phyloP scores from a whole-genome alignment of 2,329 filamentous ascomycete species.

The Lachnellula subtilissima region DNA sequence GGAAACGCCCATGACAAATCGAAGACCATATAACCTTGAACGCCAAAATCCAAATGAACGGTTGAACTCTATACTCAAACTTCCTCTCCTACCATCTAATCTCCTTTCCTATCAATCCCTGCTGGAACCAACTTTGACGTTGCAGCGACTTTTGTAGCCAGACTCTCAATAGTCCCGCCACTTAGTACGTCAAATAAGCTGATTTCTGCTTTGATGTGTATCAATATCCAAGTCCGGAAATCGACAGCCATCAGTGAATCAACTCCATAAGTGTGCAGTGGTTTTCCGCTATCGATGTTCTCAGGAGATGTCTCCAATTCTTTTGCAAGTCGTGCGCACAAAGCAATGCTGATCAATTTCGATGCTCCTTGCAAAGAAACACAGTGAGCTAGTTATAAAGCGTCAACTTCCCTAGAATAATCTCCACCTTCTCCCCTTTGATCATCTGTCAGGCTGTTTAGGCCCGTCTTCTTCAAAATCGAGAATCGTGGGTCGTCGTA shows the following conservation, averaged over 20 bases:
- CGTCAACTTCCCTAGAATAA: background rate
- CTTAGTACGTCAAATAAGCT: background rate
- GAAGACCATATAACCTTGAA: too few species aligned
- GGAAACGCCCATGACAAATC: too few species aligned
- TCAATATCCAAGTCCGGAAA: slow-evolving; percentile 35
- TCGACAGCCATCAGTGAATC: slow-evolving; percentile 4
- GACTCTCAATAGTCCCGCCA: background rate
- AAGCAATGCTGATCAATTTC: background rate
- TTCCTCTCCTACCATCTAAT: too few species aligned
- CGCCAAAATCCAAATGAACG: too few species aligned
- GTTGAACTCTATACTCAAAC: too few species aligned
- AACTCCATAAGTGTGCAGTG: slow-evolving; percentile 25
- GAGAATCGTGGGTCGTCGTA: too few species aligned
- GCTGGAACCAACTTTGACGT: too few species aligned
- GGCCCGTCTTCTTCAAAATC: too few species aligned
- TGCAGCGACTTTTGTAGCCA: too few species aligned
- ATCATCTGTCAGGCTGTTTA: too few species aligned
- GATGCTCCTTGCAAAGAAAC: background rate
- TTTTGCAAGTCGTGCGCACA: background rate
- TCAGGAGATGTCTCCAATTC: background rate
- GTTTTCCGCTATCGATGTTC: background rate
- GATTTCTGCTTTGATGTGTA: background rate
- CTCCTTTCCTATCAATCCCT: too few species aligned
- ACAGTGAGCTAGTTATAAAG: background rate
- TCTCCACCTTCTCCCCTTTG: too few species aligned